Conservation (phyloP, 192 early-diverging fungal genomes). For the Coemansia sp. region DNA sequence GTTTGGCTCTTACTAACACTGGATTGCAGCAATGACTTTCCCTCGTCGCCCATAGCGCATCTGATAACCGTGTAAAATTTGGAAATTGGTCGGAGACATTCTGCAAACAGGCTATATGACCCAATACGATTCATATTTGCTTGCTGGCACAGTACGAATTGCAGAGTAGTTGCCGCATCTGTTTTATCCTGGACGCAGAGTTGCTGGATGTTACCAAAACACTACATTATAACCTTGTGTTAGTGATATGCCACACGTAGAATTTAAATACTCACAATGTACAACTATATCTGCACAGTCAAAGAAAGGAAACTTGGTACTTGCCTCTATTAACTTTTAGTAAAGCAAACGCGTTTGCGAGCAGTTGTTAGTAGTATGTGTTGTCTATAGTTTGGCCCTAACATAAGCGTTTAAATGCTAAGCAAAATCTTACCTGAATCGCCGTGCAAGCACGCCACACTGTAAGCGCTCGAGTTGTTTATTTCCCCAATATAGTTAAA, state of each 20-base stretch:
- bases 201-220: conserved; percentile 50
- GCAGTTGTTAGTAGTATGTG: no score
- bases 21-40: conserved; percentile 26
- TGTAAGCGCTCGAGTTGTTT: conserved; percentile 27
- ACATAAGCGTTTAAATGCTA: no score
- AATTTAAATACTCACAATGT: background rate
- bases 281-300: background rate
- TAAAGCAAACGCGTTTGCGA: no score
- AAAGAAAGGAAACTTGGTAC: background rate
- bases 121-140: conserved; percentile 27
- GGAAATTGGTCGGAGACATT: conserved; percentile 24
- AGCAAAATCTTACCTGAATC: conserved; percentile 32
- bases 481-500: conserved; percentile 44
- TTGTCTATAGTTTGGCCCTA: no score
- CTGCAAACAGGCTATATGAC: conserved; percentile 25
- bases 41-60: conserved; percentile 34
- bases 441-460: conserved; percentile 35
- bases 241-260: background rate
- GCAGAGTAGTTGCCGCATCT: conserved; percentile 25
- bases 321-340: conserved; percentile 13
- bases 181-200: conserved; percentile 50
- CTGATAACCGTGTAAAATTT: conserved; percentile 18
- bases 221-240: conserved; percentile 18
- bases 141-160: conserved; percentile 45
- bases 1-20: conserved; percentile 16